Base-by-base conservation (phyloP, 2,329 filamentous ascomycete species). In the Biscogniauxia marginata region DNA sequence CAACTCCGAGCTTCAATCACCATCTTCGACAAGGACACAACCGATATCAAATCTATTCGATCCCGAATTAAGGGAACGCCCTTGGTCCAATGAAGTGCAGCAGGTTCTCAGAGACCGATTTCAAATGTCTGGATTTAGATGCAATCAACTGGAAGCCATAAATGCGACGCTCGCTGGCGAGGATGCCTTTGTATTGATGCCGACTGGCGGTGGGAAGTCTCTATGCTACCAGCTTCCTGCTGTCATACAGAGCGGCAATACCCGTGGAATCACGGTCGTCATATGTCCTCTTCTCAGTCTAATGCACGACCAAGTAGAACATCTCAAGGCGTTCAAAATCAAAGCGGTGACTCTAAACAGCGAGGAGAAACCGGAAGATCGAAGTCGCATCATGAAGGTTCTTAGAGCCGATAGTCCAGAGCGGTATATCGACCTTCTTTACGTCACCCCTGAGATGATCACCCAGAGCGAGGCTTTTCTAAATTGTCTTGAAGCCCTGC, bases 361-460 rank as follows among this genome's bases (percentile, higher is more conserved):
- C 49, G 90, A 95, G 53, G 87, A 87, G 20, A 78, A 80, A 1
- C 68, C 75, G 3, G 81, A 84, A 7, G 83, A 89, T 57, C 87
- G 88, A 57, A 78, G 77, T 22, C 76, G 83, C 61, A 84, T 97
- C 21, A 81, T 93, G 73, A 76, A 80, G 22, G 80, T 79, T 3
- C 79, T 96, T 34, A 77, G 81, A 48, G 79, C 85, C 55, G 73
- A 74, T 2, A 80, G 85, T 22, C 89, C 90, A 0, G 90, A 96
- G 58, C 83, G 89, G 53, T 86, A 85, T 59, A 81, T 98, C 46
- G 89, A 97, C 69, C 78, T 99, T 49, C 84, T 99, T 7, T 99
- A 99, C 66, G 88, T 99, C 50, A 99, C 95, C 0, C 95, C 95
- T 0, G 95, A 99, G 74, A 98, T 98, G 93, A 81, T 99, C 50